phyloP scores from a whole-genome alignment of 108 stramenopile genomes.

The Cyclotella kingstonii region DNA sequence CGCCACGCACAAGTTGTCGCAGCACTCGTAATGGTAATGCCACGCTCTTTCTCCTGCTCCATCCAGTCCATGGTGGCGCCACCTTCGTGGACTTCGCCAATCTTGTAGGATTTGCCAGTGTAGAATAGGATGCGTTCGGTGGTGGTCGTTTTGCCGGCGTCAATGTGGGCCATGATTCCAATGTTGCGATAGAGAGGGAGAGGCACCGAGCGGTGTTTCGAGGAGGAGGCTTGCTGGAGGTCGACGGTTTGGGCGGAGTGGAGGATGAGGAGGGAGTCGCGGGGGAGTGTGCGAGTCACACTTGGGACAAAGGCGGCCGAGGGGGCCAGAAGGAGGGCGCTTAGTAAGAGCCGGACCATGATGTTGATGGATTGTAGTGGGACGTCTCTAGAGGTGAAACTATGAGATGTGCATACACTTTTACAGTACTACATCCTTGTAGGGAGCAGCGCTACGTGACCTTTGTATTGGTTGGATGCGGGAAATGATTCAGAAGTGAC shows the following conservation, averaged over 20 bases:
- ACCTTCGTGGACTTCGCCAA: conserved; percentile 99
- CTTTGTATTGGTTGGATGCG: too few species aligned
- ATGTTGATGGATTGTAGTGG: too few species aligned
- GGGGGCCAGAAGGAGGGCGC: not conserved
- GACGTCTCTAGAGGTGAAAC: too few species aligned
- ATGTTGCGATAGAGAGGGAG: conserved; percentile 95
- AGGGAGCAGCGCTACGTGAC: too few species aligned
- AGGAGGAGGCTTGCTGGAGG: conserved; percentile 62
- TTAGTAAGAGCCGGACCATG: too few species aligned
- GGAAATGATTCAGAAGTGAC: too few species aligned
- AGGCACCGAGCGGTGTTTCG: conserved; percentile 69
- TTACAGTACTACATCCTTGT: too few species aligned
- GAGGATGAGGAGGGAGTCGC: conserved; percentile 14
- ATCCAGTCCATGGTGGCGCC: conserved; percentile 99
- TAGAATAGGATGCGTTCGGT: conserved; percentile 99
- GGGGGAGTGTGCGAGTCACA: not conserved
- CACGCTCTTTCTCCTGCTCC: conserved; percentile 99
- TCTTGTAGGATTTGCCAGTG: conserved; percentile 96
- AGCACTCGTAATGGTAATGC: conserved; percentile 99
- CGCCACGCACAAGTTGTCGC: conserved; percentile 97
- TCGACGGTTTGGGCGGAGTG: conserved; percentile 61
- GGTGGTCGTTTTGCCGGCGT: conserved; percentile 99
- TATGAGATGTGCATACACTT: too few species aligned
- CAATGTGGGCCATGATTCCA: conserved; percentile 99
- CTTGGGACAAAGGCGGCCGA: too few species aligned